A percentile compares a stretch with the other conserved stretches of the same genome.
These are phyloP conservation scores for Pseudocercospora fuligena DNA, from an alignment of 2,329 filamentous ascomycete genomes.

Conservation along the genomic window DNA sequence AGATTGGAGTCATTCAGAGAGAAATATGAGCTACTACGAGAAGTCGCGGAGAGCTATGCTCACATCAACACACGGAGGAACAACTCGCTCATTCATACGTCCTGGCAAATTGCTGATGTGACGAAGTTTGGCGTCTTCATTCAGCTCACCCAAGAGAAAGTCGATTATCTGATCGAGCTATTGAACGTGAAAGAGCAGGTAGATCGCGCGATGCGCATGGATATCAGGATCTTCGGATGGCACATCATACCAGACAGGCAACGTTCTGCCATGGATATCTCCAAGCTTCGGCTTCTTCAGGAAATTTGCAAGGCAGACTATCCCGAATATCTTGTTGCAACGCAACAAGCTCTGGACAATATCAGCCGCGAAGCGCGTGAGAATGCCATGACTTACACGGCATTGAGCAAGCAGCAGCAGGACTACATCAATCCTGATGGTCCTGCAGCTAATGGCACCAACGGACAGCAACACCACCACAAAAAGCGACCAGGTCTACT, in stretches of 20 bases:
- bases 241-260: conserved; percentile 45
- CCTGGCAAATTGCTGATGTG: conserved; percentile 50
- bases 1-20: conserved; percentile 53
- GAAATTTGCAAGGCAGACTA: conserved; percentile 50
- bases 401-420: conserved; percentile 20
- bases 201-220: conserved; percentile 50
- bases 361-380: conserved; percentile 43
- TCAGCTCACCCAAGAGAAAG: conserved; percentile 46
- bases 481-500: conserved; percentile 37
- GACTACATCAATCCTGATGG: conserved; percentile 4
- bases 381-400: conserved; percentile 18
- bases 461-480: conserved; percentile 20
- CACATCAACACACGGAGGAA: conserved; percentile 40
- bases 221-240: conserved; percentile 55
- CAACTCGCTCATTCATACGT: conserved; percentile 39
- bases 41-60: conserved; percentile 42
- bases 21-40: conserved; percentile 49
- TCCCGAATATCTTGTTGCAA: conserved; percentile 50
- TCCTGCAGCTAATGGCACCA: conserved; percentile 6
- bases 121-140: conserved; percentile 49
- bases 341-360: conserved; percentile 50
- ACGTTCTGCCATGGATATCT: conserved; percentile 43
- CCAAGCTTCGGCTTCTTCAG: conserved; percentile 51
- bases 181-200: conserved; percentile 51
- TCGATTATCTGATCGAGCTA: conserved; percentile 51